Evolutionary conservation across 768 basidiomycete genomes (phyloP), one percentile per base, ranked within the genome.

Genomic region (Hygrophorus pudorinus): DNA sequence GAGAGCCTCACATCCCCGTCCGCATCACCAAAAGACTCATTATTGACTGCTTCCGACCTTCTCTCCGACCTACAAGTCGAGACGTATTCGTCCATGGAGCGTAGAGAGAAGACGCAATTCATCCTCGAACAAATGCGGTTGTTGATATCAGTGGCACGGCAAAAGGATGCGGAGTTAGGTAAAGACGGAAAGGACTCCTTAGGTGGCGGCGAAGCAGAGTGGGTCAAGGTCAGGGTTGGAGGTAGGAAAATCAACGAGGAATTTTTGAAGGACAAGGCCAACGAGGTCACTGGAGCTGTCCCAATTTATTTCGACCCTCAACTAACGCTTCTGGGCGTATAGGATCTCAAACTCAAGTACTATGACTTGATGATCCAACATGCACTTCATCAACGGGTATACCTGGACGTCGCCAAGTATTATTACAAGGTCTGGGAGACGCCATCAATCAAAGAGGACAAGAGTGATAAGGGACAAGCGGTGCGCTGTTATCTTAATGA

Each of bases 401-500:
- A 96, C 59, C 76, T 99, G 14, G 93, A 97, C 51, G 90, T 87
- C 5, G 91, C 91, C 31, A 93, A 94, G 59, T 81, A 93, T 55
- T 98, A 92, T 59, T 75, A 94, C 65, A 92, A 92, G 58, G 85
- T 99, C 32, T 98, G 92, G 89, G 92, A 96, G 59, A 97, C 94
- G 11, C 88, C 92, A 5, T 82, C 88, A 37, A 83, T 99, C 64
- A 90, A 91, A 63, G 79, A 80, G 34, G 92, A 96, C 51, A 76
- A 73, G 32, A 72, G 60, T 14, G 77, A 70, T 54, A 84, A 87
- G 50, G 81, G 79, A 32, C 76, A 75, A 53, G 67, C 75, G 36
- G 85, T 85, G 58, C 44, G 82, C n/a, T 56, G 21, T 28, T 34
- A 45, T 18, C 4, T 38, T 31, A 20, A 21, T 13, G 28, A 7